phyloP scores from a whole-genome alignment of 208 protist species.

The Acanthamoeba healyi region DNA sequence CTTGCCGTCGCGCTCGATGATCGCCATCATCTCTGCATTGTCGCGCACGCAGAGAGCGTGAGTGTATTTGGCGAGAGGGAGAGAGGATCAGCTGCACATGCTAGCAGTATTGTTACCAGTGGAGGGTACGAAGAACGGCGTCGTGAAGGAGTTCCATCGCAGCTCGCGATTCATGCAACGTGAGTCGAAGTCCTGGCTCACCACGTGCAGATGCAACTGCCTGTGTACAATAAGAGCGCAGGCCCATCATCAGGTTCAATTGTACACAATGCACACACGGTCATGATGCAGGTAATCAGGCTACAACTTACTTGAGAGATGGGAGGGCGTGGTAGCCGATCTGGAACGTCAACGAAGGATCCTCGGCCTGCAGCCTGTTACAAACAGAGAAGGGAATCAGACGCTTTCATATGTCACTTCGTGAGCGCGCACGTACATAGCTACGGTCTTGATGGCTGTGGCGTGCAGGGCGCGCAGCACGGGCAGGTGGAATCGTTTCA shows the following conservation, averaged over 20 bases:
- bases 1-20: conserved; percentile 19
- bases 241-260: too few species aligned
- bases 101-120: not conserved
- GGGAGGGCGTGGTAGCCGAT: conserved; percentile 39
- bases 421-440: not conserved
- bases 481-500: conserved; percentile 17
- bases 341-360: not conserved
- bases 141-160: conserved; percentile 56
- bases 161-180: conserved; percentile 23
- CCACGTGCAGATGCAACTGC: conserved; percentile 35
- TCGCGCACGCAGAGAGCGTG: not conserved
- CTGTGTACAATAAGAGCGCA: not conserved
- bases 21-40: conserved; percentile 38
- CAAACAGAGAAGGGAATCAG: not conserved
- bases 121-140: conserved; percentile 19
- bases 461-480: conserved; percentile 1
- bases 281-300: too few species aligned
- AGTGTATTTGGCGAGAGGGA: not conserved
- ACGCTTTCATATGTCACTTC: not conserved
- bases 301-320: conserved; percentile 13
- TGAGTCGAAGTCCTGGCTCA: conserved; percentile 32
- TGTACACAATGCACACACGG: too few species aligned
- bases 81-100: not conserved
- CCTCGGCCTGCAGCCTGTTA: conserved; percentile 3
- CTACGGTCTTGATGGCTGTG: not conserved